Conservation (phyloP, 2,329 filamentous ascomycete species). For the Fusarium sp. region DNA sequence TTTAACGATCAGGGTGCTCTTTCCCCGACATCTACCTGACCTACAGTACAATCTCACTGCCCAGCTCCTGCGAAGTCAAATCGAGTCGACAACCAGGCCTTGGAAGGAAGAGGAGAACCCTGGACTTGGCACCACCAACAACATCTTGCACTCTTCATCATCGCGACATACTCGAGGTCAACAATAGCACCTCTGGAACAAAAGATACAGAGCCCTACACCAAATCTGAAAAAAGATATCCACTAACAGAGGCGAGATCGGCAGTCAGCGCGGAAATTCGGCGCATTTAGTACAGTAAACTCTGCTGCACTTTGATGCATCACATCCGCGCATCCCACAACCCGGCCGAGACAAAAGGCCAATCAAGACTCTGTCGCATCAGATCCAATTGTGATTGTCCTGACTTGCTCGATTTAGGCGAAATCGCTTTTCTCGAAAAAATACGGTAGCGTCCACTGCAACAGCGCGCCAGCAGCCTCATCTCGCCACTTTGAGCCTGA, state of each 20-base stretch:
- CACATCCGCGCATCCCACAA: conserved; percentile 24
- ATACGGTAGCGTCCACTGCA: conserved; percentile 6
- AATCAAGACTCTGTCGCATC: conserved; percentile 37
- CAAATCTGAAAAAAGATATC: conserved; percentile 1
- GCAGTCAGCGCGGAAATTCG: conserved; percentile 29
- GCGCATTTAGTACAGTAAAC: conserved; percentile 18
- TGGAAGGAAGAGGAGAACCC: conserved; percentile 14
- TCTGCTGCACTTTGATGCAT: conserved; percentile 23
- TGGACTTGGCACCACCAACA: conserved; percentile 15
- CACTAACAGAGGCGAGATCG: conserved; percentile 28
- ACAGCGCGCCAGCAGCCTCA: conserved; percentile 24
- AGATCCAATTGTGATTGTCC: conserved; percentile 29
- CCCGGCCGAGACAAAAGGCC: conserved; percentile 15
- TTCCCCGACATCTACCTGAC: conserved; percentile 19
- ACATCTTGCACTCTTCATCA: conserved; percentile 6
- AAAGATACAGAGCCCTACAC: conserved; percentile 9
- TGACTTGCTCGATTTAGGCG: conserved; percentile 30
- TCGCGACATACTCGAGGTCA: not conserved
- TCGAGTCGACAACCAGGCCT: conserved; percentile 11
- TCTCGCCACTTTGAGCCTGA: conserved; percentile 34
- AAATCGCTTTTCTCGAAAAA: conserved; percentile 27
- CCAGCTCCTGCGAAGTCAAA: not conserved
- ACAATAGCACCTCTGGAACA: not conserved
- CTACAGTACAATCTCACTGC: not conserved
- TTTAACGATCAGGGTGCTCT: conserved; percentile 18